Percentiles rank a stretch among this genome's conserved stretches.
Conservation (phyloP, 78 protist genomes). For the Dictyostelium discoideum region DNA sequence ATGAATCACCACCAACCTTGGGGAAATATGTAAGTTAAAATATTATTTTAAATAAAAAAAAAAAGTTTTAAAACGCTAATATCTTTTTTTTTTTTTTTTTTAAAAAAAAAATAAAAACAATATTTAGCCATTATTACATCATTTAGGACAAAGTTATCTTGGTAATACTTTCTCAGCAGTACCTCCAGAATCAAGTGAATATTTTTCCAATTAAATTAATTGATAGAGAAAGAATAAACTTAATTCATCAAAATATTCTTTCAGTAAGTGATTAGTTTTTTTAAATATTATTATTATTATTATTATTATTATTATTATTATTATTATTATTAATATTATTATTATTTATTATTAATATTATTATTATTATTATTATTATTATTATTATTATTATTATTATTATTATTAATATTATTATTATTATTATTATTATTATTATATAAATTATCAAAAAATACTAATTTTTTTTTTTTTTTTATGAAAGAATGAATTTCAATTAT, state of each 20-base stretch:
- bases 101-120: no score
- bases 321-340: no score
- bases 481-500: conserved; percentile 53
- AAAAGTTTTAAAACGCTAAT: no score
- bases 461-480: background rate
- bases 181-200: conserved; percentile 66
- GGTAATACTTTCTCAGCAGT: conserved; percentile 71
- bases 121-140: conserved; percentile 69
- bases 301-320: no score
- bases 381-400: no score
- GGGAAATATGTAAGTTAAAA: conserved; percentile 64
- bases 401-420: no score
- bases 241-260: background rate
- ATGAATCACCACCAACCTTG: conserved; percentile 29
- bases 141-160: conserved; percentile 60
- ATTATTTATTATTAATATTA: no score
- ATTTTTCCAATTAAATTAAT: conserved; percentile 52
- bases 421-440: no score
- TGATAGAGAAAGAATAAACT: conserved; percentile 28
- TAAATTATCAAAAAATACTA: no score
- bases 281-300: no score
- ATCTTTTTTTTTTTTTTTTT: no score
- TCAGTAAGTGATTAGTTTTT: background rate
- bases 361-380: no score
- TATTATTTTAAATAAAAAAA: background rate